Base-by-base conservation (phyloP, 371 early-diverging fungal species). In the Chytridium lagenaria region DNA sequence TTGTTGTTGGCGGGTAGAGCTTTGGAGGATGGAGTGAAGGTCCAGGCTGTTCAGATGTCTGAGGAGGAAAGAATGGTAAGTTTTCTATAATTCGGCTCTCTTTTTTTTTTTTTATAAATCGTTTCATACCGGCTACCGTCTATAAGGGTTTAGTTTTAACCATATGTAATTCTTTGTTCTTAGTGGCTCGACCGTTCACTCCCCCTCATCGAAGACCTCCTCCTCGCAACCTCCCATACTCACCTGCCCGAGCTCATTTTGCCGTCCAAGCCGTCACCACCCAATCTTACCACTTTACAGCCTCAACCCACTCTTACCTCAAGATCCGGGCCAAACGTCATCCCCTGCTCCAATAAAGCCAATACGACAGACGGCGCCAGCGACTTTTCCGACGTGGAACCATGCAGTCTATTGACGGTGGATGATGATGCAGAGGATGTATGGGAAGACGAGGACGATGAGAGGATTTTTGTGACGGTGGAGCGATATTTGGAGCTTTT, bases 401-500 rank as follows among this genome's bases (percentile, higher is more conserved):
- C 7, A 26, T 26, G 55, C n/a, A 44, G 12, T 44, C 12, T 19
- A 19, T 7, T 44, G 55, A 52, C 26, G 44, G 44, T 44, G 44
- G 55, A 52, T 23, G 26, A 52, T 26, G 55, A 52, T 5, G 55
- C 5, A 5, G 55, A 52, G 12, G 36, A 34, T 34, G 61, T 16
- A 26, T 7, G 5, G 55, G 16, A 15, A 16, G 55, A 55, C 26
- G 55, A 55, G 5, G 55, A 26, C 16, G 55, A 55, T 26, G 23
- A 16, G 26, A 28, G 7, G 26, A 26, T 55, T 10, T 10, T 61
- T 31, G 26, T 61, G 7, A 7, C 61, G 12, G 34, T 61, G 3
- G 61, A 61, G 7, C 30, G 61, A 34, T 61, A 61, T 26, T 23
- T 61, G 31, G 61, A 61, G 36, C 61, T 61, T 37, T 61, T 61